Evolutionary conservation across 179 eudicot species (phyloP).

Genomic region (Beta lomatogona): DNA sequence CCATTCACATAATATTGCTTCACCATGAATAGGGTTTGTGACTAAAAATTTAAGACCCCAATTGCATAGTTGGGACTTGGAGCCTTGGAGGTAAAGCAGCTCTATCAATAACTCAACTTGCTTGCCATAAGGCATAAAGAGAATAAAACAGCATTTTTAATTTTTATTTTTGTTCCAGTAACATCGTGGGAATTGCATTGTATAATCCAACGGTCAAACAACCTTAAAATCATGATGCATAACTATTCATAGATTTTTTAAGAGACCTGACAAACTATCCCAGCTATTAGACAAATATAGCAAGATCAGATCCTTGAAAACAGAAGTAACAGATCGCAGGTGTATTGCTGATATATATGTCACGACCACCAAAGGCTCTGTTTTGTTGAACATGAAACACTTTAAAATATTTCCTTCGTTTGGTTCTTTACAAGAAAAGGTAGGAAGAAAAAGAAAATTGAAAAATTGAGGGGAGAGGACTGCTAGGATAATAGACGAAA

Average conservation of each 20-base stretch:
- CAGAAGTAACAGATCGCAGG: no score
- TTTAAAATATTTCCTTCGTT: no score
- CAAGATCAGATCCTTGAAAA: no score
- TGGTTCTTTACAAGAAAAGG: no score
- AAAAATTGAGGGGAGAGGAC: no score
- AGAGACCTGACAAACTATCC: background rate
- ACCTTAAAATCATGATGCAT: background rate
- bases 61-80: no score
- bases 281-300: background rate
- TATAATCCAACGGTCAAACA: background rate
- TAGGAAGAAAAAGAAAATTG: no score
- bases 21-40: background rate
- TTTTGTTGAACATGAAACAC: no score
- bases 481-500: no score
- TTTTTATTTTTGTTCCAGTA: background rate
- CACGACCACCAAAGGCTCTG: background rate
- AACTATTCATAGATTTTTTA: background rate
- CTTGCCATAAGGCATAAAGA: background rate
- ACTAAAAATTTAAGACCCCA: background rate
- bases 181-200: background rate
- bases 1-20: background rate
- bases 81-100: background rate
- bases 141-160: background rate
- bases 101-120: background rate
- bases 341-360: background rate